Percentiles rank a stretch among this genome's conserved stretches.
These are phyloP conservation scores for Tulasnella sp. DNA, from an alignment of 768 basidiomycete species.

Conservation along the genomic window DNA sequence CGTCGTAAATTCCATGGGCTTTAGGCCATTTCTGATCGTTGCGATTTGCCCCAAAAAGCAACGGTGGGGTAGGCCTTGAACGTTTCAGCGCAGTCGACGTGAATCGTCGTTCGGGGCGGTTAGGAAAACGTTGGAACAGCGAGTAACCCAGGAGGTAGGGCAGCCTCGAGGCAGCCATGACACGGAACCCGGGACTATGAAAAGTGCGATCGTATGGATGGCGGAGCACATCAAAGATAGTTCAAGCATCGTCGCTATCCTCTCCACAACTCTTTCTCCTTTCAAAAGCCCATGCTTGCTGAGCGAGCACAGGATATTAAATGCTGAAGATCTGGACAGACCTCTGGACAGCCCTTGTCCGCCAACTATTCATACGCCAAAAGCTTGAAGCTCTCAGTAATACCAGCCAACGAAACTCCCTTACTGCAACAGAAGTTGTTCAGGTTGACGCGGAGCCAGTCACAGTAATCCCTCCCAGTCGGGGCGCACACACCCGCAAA, in stretches of 20 bases:
- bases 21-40: not conserved
- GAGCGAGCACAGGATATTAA: not conserved
- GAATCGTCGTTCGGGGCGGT: not conserved
- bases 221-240: not conserved
- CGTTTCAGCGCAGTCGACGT: not conserved
- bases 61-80: not conserved
- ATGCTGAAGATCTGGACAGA: not conserved
- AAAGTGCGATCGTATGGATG: not conserved
- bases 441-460: not conserved
- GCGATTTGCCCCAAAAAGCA: not conserved
- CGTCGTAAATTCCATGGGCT: not conserved
- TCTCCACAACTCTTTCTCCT: not conserved
- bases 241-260: not conserved
- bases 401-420: not conserved
- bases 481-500: not conserved
- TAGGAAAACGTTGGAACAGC: not conserved
- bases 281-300: not conserved
- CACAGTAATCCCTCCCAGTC: not conserved
- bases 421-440: not conserved
- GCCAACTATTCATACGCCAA: not conserved
- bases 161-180: not conserved
- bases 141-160: not conserved
- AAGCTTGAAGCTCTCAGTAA: constrained; percentile 1
- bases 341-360: not conserved
- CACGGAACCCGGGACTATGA: not conserved